Base-by-base conservation (phyloP, 148 eudicot species). In the Cornus controversa region DNA sequence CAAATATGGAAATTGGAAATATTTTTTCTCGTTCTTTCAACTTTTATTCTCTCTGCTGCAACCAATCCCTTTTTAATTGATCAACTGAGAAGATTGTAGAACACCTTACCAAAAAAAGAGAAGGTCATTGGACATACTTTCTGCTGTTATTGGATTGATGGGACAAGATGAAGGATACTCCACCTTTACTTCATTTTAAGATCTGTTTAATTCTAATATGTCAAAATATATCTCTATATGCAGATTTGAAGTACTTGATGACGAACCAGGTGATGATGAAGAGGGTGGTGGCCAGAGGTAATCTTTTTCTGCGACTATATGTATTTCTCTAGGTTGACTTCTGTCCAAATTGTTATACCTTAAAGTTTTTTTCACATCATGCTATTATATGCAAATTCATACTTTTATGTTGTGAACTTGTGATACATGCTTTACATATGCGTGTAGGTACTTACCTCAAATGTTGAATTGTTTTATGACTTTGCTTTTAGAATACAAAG, bases 231-330 rank as follows among this genome's bases (percentile, higher is more conserved):
- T 74, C 10, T 70, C 22, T 18, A 31, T 66, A 22, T 73, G 79
- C 81, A 95, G 97, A 85, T 88, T 91, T 88, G 96, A 95, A 84
- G 99, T 93, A 71, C 89, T 93, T 70, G 97, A 95, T 71, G 99
- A 95, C 82, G 97, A 95, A 69, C 96, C 97, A 16, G 97, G 99
- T 70, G 99, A 93, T 42, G 99, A 93, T 84, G 99, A 95, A 80
- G 99, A 93, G 75, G 87, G 89, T 78, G 87, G 91, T 72, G 96
- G 84, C 82, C 97, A 91, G 82, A 94, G 97, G 98, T 94, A 83
- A 68, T 75, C 22, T 79, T 72, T 75, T 31, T 77, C 67, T 74
- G 26, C 70, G n/a, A 8, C 27, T 58, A 60, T 31, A 27, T 42
- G 3, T 20, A 5, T 67, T 40, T 78, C 26, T 29, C 20, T 73